These are phyloP conservation scores for Bothriochloa decipiens DNA, from an alignment of 176 grass and related monocot genomes.

Conservation along the genomic window DNA sequence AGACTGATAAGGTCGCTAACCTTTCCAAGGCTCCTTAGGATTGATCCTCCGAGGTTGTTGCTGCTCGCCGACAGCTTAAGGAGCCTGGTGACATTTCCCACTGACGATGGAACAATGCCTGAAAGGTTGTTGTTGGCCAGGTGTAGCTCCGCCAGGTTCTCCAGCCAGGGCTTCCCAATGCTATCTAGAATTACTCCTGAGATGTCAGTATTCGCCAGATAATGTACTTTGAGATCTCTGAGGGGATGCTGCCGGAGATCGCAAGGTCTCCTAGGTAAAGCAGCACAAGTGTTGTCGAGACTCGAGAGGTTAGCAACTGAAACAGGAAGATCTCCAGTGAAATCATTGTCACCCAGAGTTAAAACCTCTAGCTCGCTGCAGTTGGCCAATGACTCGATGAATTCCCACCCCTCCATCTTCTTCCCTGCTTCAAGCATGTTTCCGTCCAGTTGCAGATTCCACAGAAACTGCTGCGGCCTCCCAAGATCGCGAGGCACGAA, in stretches of 20 bases:
- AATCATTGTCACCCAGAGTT: background rate
- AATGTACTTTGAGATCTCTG: background rate
- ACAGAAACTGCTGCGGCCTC: background rate
- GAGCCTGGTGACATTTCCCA: slow-evolving; percentile 19
- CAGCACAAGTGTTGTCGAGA: background rate
- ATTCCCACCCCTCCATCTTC: background rate
- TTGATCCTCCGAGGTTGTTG: background rate
- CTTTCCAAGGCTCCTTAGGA: background rate
- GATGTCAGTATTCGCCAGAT: background rate
- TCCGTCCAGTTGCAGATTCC: background rate
- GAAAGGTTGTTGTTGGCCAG: background rate
- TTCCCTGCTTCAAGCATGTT: background rate
- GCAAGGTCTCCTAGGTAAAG: background rate
- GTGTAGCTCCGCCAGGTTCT: background rate
- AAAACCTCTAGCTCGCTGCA: background rate
- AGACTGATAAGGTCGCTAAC: background rate
- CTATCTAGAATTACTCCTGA: slow-evolving; percentile 24
- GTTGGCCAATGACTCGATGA: slow-evolving; percentile 20
- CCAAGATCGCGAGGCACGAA: background rate
- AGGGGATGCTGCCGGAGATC: slow-evolving; percentile 17
- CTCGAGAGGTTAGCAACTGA: slow-evolving; percentile 10
- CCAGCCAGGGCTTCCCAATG: slow-evolving; percentile 30
- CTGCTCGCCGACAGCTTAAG: background rate
- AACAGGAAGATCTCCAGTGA: slow-evolving; percentile 16
- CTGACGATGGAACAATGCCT: background rate